These are phyloP conservation scores for Starmera quercuum DNA, from an alignment of 805 yeast species.

Conservation along the genomic window DNA sequence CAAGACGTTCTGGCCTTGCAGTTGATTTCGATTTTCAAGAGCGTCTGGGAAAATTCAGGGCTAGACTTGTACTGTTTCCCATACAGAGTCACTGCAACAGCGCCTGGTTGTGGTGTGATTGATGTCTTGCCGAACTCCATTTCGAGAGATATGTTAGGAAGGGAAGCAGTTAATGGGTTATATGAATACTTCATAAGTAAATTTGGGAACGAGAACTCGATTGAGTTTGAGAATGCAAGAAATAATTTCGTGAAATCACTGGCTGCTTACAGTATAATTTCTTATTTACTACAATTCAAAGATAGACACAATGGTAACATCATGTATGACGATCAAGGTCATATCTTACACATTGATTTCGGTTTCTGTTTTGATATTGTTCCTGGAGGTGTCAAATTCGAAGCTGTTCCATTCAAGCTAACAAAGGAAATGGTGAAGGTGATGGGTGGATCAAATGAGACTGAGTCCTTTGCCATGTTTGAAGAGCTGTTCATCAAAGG, in stretches of 20 bases:
- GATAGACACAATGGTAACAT: slow-evolving; percentile 98
- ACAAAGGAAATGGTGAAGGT: slow-evolving; percentile 95
- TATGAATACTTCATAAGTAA: slow-evolving; percentile 88
- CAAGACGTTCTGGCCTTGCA: slow-evolving; percentile 95
- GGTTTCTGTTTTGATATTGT: slow-evolving; percentile 98
- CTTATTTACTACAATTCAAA: slow-evolving; percentile 86
- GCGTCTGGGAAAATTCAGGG: slow-evolving; percentile 84
- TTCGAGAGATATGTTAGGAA: slow-evolving; percentile 95
- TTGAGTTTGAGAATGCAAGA: slow-evolving; percentile 85
- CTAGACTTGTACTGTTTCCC: slow-evolving; percentile 90
- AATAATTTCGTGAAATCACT: slow-evolving; percentile 88
- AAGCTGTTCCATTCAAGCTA: slow-evolving; percentile 95
- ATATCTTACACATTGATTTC: slow-evolving; percentile 91
- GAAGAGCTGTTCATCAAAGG: slow-evolving; percentile 94
- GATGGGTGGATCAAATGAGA: slow-evolving; percentile 81
- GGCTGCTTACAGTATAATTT: slow-evolving; percentile 90
- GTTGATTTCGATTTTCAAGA: slow-evolving; percentile 81
- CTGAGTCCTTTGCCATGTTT: slow-evolving; percentile 89
- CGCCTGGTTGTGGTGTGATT: slow-evolving; percentile 98
- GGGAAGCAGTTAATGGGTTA: slow-evolving; percentile 96
- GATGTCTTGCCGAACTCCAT: slow-evolving; percentile 94
- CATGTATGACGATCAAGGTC: slow-evolving; percentile 93
- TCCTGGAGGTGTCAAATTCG: slow-evolving; percentile 98
- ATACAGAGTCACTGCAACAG: slow-evolving; percentile 93
- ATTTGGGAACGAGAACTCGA: slow-evolving; percentile 89